Evolutionary conservation across 176 grass and related monocot species (phyloP), one percentile per base, ranked within the genome.

Genomic region (maize (Zea mays)): DNA sequence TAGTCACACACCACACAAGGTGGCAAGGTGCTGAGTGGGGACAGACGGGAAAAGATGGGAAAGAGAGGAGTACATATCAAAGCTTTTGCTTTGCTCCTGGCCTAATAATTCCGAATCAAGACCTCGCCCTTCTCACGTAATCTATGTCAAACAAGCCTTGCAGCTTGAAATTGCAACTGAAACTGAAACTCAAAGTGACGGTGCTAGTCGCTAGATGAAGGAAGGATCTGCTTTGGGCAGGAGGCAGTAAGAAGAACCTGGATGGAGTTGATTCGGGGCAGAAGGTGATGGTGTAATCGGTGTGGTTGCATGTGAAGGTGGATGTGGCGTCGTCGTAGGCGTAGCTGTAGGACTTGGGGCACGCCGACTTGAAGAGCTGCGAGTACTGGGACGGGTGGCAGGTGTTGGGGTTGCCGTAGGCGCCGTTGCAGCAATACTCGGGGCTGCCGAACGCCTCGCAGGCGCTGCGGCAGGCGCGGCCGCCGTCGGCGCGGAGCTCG

Each of bases 281-380:
- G 89, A 99, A 99, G 82, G 92, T 99, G 79, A 99, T 92, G 81
- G 86, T 43, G 79, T 99, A 99, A 11, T 87, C 89, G 65, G 85
- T 82, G 71, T 85, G 83, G 65, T 78, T 76, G 88, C 96, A 99
- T 38, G 96, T 99, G 86, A 99, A 99, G 41, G 90, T 99, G 44
- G 90, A 93, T 6, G 92, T 99, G 49, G 90, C 92, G 77, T 99
- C 96, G 66, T 99, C 96, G 71, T 92, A 99, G 34, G 96, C 96
- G 47, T 99, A 99, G 81, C 96, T 99, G 62, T 99, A 99, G 14
- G 92, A 89, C 27, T 80, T 84, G 0, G 96, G 96, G 80, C 96
- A 99, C 2, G 96, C 96, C 1, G 83, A 72, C 83, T 99, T 99
- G 85, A 99, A 99, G 83, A 99, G 55, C 92, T 99, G 74, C 11